Evolutionary conservation across 345 rosid species (phyloP), one percentile per base, ranked within the genome.

Genomic region (Raphanus sativus): DNA sequence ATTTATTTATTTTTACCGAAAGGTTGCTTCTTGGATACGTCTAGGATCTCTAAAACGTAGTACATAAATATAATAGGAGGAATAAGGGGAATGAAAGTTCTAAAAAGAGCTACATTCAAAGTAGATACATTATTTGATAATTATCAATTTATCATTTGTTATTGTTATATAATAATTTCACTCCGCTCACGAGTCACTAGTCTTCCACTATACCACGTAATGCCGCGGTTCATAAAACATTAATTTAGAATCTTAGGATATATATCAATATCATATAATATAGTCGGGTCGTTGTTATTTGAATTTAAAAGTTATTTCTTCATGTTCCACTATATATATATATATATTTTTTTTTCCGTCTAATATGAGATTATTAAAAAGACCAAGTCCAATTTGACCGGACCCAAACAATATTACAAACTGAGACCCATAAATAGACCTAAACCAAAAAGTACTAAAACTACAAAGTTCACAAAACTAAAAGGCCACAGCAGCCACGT

Each of bases 11-110:
- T 79, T 38, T 79, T 81, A 83, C 78, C 30, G 16, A 67, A 61
- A 30, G 58, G 56, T 81, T 85, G 82, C 89, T 86, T 85, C 78
- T 65, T 28, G 60, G 77, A 84, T 83, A 84, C 94, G 85, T 82
- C 78, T 82, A 74, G 88, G 82, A 85, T 81, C 84, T 76, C 59
- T 65, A 69, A 77, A 75, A 71, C 56, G n/a, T 69, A 48, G 63
- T 68, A 74, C 69, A 66, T 32, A 16, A 65, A 17, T 40, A 10
- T 40, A 26, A 65, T 32, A 75, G 2, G 3, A 15, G 1, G 1
- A 50, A 52, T 6, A 52, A 52, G 24, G 55, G 55, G 4, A 52
- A 52, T 52, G 1, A 52, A 62, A 7, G 55, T 48, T n/a, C n/a
- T 48, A 0, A 52, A 15, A 6, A 59, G 6, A 40, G 16, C 6